These are phyloP conservation scores for Phyllosticta citrichinensis DNA, from an alignment of 2,329 filamentous ascomycete species.

Conservation along the genomic window DNA sequence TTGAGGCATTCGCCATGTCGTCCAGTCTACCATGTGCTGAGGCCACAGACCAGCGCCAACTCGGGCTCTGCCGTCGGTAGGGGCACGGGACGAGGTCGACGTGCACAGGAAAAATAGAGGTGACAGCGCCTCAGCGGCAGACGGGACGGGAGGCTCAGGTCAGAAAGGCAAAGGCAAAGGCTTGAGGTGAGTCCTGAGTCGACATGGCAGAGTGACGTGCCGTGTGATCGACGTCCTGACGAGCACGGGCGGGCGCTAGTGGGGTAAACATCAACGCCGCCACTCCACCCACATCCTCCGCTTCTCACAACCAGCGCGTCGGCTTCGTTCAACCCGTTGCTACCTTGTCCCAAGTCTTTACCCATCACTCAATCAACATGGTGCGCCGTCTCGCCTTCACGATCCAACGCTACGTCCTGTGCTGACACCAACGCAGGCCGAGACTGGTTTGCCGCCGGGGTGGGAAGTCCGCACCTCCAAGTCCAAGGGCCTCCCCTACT, in stretches of 20 bases:
- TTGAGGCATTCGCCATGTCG: no score
- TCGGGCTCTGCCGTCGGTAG: not conserved
- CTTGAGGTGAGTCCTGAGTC: not conserved
- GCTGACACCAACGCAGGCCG: slow-evolving; percentile 41
- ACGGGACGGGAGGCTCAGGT: not conserved
- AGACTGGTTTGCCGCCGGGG: slow-evolving; percentile 70
- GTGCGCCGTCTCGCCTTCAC: not conserved
- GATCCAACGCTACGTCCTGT: not conserved
- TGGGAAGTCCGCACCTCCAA: slow-evolving; percentile 98
- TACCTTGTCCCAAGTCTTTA: not conserved
- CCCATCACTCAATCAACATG: not conserved
- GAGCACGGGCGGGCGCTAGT: not conserved
- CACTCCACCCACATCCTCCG: not conserved
- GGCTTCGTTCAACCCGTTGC: not conserved
- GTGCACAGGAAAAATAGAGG: no score
- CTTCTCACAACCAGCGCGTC: not conserved
- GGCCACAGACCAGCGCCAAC: not conserved
- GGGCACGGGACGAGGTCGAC: no score
- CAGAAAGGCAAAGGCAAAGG: not conserved
- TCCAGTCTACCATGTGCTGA: no score
- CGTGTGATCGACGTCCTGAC: not conserved
- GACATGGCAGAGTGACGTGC: not conserved
- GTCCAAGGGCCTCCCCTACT: slow-evolving; percentile 97
- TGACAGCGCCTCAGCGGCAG: not conserved
- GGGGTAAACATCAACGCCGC: not conserved